Evolutionary conservation across 352 stramenopile species (phyloP).

Genomic region (Globisporangium megalacanthum): DNA sequence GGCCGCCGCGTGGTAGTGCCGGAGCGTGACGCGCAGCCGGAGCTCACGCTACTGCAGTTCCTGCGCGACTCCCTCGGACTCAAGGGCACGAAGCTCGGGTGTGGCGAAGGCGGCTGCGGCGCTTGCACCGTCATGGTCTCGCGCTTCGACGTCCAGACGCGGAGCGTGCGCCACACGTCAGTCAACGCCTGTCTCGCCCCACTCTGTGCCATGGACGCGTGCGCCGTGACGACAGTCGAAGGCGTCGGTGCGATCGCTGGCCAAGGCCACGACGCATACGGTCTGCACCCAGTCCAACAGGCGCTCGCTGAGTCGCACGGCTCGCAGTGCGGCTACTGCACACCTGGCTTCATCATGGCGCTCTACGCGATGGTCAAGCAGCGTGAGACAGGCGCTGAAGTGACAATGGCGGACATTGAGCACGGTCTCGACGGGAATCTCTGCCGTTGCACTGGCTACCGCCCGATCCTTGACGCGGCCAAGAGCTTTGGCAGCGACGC

Average conservation of each 20-base stretch:
- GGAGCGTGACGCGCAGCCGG: conserved; percentile 48
- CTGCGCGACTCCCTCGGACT: conserved; percentile 65
- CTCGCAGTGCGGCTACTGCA: conserved; percentile 94
- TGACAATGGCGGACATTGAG: conserved; percentile 87
- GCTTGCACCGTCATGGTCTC: conserved; percentile 95
- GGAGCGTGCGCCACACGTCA: conserved; percentile 54
- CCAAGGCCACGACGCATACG: conserved; percentile 19
- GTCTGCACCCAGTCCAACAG: conserved; percentile 82
- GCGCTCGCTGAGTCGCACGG: conserved; percentile 89
- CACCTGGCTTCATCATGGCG: conserved; percentile 85
- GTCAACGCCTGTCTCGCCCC: conserved; percentile 88
- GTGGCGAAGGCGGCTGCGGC: conserved; percentile 94
- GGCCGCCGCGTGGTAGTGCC: conserved; percentile 41
- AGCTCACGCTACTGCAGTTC: conserved; percentile 83
- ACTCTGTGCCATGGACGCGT: conserved; percentile 76
- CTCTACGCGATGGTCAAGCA: conserved; percentile 80
- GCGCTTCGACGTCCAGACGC: conserved; percentile 38
- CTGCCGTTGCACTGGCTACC: conserved; percentile 92
- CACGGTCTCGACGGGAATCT: conserved; percentile 95
- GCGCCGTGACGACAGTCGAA: conserved; percentile 86
- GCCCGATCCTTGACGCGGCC: conserved; percentile 77
- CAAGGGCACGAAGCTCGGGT: conserved; percentile 88
- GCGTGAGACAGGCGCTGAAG: conserved; percentile 53
- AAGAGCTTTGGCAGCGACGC: conserved; percentile 83
- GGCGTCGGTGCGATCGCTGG: conserved; percentile 45